These are phyloP conservation scores for Nicotiana tabacum DNA, from an alignment of 257 asterid genomes.

Conservation along the genomic window DNA sequence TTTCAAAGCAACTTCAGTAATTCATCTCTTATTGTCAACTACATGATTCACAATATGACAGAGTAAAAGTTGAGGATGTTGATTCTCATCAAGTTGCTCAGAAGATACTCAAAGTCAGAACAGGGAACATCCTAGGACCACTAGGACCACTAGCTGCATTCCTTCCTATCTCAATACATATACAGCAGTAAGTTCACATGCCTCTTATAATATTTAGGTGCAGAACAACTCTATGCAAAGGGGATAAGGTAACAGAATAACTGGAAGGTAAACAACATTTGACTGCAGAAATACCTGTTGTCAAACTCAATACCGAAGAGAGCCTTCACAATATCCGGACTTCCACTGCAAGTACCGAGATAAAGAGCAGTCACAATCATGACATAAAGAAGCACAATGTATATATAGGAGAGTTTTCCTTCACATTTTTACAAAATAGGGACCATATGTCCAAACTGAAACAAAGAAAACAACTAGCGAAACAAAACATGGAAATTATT, in stretches of 20 bases:
- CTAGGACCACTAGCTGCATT: slow-evolving; percentile 8
- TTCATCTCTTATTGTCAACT: not conserved
- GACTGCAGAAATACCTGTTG: slow-evolving; percentile 65
- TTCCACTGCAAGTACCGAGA: slow-evolving; percentile 59
- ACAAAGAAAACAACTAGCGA: not conserved
- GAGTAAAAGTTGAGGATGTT: not conserved
- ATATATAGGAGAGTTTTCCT: not conserved
- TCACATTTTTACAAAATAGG: not conserved
- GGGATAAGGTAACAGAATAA: not conserved
- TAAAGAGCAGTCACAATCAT: not conserved
- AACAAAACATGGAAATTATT: not conserved
- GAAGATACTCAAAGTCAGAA: not conserved
- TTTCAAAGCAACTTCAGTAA: not conserved
- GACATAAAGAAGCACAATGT: not conserved
- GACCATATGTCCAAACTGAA: not conserved
- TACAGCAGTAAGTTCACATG: not conserved
- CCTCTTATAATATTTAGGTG: not conserved
- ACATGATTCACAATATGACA: not conserved
- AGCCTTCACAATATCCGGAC: slow-evolving; percentile 56
- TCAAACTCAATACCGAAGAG: slow-evolving; percentile 85
- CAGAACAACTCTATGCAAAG: not conserved
- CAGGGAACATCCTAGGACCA: not conserved
- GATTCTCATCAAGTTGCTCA: not conserved
- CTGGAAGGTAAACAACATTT: slow-evolving; percentile 1
- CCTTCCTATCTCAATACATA: not conserved